Percentiles rank a stretch among this genome's conserved stretches.
These are phyloP conservation scores for Pneumocystis murina DNA, from an alignment of 1,139 yeast genomes.

Conservation along the genomic window DNA sequence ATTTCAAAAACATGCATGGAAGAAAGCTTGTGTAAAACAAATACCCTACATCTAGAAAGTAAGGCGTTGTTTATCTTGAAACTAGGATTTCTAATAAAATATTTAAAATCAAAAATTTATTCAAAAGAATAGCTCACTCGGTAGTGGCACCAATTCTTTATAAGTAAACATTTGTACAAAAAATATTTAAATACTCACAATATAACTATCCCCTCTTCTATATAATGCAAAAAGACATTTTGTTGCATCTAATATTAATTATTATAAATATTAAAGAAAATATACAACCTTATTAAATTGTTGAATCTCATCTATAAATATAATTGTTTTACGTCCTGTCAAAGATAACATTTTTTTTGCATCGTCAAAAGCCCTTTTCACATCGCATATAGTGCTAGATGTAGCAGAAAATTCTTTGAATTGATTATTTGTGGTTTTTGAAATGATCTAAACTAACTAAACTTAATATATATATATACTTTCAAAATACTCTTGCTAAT, in stretches of 20 bases:
- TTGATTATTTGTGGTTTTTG: constrained; percentile 37
- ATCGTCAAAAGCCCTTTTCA: constrained; percentile 56
- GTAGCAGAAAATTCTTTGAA: constrained; percentile 85
- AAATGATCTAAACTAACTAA: constrained; percentile 40
- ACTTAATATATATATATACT: neutral
- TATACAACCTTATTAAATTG: constrained; percentile 50
- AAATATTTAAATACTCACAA: constrained; percentile 13
- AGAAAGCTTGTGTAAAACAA: constrained; percentile 54
- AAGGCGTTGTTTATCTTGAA: constrained; percentile 79
- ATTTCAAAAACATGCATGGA: constrained; percentile 42
- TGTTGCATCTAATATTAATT: constrained; percentile 40
- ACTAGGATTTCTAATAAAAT: constrained; percentile 47
- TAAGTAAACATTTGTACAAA: neutral
- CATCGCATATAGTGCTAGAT: constrained; percentile 51
- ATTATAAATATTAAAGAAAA: neutral
- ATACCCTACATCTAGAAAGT: constrained; percentile 75
- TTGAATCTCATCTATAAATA: constrained; percentile 88
- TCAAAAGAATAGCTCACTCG: constrained; percentile 28
- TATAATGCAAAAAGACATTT: constrained; percentile 44
- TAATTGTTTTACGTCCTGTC: constrained; percentile 55
- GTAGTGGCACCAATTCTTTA: constrained; percentile 80
- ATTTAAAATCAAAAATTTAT: neutral
- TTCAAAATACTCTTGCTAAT: constrained; percentile 30
- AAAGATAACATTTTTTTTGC: constrained; percentile 54
- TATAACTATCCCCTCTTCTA: constrained; percentile 30